Evolutionary conservation across 805 yeast species (phyloP).

Genomic region (Wickerhamomyces queroliae): DNA sequence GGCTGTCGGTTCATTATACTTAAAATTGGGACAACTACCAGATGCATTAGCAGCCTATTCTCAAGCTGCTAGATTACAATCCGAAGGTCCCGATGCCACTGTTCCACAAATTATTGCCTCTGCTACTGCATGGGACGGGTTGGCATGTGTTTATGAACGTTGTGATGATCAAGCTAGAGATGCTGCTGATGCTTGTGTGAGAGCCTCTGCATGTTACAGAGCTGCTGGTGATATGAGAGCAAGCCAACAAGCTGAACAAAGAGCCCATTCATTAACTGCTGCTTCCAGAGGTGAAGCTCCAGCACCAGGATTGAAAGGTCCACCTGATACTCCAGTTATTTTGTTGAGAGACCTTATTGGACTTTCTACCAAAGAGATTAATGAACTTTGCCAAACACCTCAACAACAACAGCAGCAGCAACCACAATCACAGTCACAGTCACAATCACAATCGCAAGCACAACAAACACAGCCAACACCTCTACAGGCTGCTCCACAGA

Average conservation of each 20-base stretch:
- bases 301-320: conserved; percentile 37
- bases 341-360: conserved; percentile 27
- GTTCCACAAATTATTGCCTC: conserved; percentile 23
- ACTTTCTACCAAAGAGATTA: conserved; percentile 11
- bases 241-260: conserved; percentile 35
- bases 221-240: conserved; percentile 38
- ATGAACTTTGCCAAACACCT: conserved; percentile 8
- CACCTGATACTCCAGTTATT: conserved; percentile 40
- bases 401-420: conserved; percentile 5
- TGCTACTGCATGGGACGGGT: conserved; percentile 63
- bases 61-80: conserved; percentile 51
- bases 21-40: conserved; percentile 52
- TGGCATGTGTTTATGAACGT: conserved; percentile 55
- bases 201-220: conserved; percentile 46
- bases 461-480: conserved; percentile 2
- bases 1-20: conserved; percentile 56
- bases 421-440: conserved; percentile 8
- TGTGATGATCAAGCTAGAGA: conserved; percentile 56
- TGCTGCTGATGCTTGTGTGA: conserved; percentile 52
- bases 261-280: conserved; percentile 36
- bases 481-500: conserved; percentile 8
- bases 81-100: conserved; percentile 39
- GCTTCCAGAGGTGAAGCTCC: conserved; percentile 39
- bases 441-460: conserved; percentile 10
- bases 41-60: conserved; percentile 66